phyloP scores from a whole-genome alignment of 352 stramenopile genomes.

The Pythium aphanidermatum region DNA sequence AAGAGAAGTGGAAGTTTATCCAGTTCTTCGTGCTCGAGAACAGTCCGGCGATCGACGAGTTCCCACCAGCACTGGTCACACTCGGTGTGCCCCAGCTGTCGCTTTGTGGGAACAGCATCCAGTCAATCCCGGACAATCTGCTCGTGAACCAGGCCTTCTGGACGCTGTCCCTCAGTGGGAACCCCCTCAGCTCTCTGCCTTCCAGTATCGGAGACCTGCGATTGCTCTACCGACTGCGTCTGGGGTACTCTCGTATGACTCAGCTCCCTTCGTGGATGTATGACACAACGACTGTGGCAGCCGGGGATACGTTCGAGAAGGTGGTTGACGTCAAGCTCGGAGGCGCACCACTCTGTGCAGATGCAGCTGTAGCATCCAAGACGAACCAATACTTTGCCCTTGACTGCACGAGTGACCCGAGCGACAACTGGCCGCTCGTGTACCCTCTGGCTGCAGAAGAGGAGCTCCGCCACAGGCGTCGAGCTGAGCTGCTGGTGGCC shows the following conservation, averaged over 20 bases:
- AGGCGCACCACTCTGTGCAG: neutral
- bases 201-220: neutral
- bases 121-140: neutral
- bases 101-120: slow-evolving; percentile 6
- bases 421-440: neutral
- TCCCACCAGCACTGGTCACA: neutral
- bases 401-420: neutral
- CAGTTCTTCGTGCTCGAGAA: slow-evolving; percentile 9
- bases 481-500: no score
- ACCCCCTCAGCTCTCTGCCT: slow-evolving; percentile 2
- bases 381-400: neutral
- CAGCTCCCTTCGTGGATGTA: slow-evolving; percentile 5
- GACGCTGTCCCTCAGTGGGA: neutral
- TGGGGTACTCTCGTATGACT: neutral
- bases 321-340: neutral
- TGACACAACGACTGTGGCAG: neutral
- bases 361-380: neutral
- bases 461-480: neutral
- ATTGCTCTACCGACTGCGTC: neutral
- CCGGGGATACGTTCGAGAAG: neutral
- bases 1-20: slow-evolving; percentile 3
- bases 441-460: slow-evolving; percentile 2
- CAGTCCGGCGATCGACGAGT: neutral
- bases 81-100: slow-evolving; percentile 4
- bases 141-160: slow-evolving; percentile 3